Base-by-base conservation (phyloP, 2,329 filamentous ascomycete species). In the Aspergillus pseudonomiae region DNA sequence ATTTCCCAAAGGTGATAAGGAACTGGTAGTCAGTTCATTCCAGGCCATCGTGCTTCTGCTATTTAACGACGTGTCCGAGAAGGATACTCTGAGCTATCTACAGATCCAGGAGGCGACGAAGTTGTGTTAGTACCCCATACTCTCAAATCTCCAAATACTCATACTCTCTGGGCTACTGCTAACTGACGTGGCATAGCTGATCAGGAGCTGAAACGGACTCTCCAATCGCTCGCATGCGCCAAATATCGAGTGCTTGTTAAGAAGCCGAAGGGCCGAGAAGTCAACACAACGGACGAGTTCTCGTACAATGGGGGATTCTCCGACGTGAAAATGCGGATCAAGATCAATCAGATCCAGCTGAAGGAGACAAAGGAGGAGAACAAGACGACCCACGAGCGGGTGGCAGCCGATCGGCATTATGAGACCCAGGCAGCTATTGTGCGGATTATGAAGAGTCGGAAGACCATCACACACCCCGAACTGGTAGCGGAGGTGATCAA, bases 331-430 rank as follows among this genome's bases (percentile, higher is more conserved):
- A 91, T 92, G 78, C 89, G 93, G 62, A 89, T 99, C 80, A 99
- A 99, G 83, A 97, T 99, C 83, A 99, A 98, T 80, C 94, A 97
- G 79, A 95, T 99, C 70, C 95, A 99, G 79, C 86, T 97, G 57
- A 96, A 95, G 80, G 95, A 99, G 80, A 98, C 95, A 0, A 91
- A 91, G 72, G 91, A 94, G 74, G 95, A 99, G 80, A 97, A 97
- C 80, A 91, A 93, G 78, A 92, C 91, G 71, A 98, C 94, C 1
- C 93, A 98, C 78, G 91, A 97, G 78, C 88, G 93, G 50, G 92
- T 99, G 5, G 90, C 89, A 0, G 91, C 91, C 59, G 95, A 99
- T 75, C 84, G 95, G 57, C 93, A 97, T 74, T 97, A 96, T 73
- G 96, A 99, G 81, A 97, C 94, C 0, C 95, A 99, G 78, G 95